Evolutionary conservation across 805 yeast genomes (phyloP).

Genomic region (Saturnispora halmiae): DNA sequence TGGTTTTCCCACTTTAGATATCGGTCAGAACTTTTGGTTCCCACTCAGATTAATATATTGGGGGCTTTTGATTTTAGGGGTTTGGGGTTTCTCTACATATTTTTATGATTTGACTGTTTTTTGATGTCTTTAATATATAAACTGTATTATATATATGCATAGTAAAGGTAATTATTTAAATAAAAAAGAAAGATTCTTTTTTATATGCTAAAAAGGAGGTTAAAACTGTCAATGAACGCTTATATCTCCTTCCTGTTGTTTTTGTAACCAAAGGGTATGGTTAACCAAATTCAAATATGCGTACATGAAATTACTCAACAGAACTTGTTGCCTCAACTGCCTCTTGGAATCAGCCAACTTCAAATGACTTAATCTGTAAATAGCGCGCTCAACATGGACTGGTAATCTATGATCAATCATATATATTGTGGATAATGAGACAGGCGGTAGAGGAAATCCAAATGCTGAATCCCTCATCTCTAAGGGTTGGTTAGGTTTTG

Average conservation of each 20-base stretch:
- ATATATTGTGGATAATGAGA: conserved; percentile 63
- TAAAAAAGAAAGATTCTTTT: not conserved
- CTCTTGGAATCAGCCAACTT: conserved; percentile 91
- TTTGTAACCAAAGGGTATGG: conserved; percentile 76
- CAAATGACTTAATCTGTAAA: conserved; percentile 83
- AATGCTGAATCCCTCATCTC: conserved; percentile 71
- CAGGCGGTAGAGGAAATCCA: conserved; percentile 80
- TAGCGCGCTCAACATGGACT: conserved; percentile 91
- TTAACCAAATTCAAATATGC: conserved; percentile 91
- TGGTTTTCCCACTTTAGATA: conserved; percentile 47
- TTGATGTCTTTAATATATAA: no score
- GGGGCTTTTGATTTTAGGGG: conserved; percentile 35
- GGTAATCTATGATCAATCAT: conserved; percentile 87
- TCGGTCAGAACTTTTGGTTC: not conserved
- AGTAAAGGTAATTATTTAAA: not conserved
- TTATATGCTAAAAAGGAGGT: not conserved
- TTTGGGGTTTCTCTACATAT: conserved; percentile 28
- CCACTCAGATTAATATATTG: conserved; percentile 30
- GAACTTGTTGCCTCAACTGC: conserved; percentile 84
- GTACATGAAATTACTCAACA: conserved; percentile 93
- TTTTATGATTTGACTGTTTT: conserved; percentile 18
- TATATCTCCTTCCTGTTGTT: conserved; percentile 32
- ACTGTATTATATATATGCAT: no score
- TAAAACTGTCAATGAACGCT: not conserved
- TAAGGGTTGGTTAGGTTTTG: conserved; percentile 46